These are phyloP conservation scores for Terana coerulea DNA, from an alignment of 768 basidiomycete species.

Conservation along the genomic window DNA sequence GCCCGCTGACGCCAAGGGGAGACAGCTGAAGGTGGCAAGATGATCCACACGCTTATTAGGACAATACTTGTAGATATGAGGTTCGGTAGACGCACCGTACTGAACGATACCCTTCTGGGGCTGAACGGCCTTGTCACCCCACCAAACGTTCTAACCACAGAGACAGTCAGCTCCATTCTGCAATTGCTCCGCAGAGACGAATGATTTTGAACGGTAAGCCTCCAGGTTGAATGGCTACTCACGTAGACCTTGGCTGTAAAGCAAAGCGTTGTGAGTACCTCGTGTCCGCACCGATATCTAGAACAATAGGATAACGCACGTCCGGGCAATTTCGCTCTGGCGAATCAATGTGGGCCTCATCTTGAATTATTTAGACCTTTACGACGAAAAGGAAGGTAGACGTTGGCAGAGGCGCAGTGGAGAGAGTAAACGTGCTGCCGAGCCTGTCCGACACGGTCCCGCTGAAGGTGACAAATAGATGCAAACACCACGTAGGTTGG, in stretches of 20 bases:
- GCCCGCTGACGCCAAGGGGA: conserved; percentile 82
- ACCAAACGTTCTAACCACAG: conserved; percentile 74
- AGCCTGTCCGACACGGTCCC: conserved; percentile 12
- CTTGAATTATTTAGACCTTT: conserved; percentile 16
- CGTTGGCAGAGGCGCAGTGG: conserved; percentile 8
- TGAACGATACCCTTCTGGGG: conserved; percentile 73
- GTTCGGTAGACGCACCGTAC: conserved; percentile 63
- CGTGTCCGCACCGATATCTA: no score
- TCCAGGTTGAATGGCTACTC: no score
- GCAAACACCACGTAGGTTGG: conserved; percentile 8
- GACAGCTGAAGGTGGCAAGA: conserved; percentile 45
- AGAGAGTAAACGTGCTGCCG: conserved; percentile 12
- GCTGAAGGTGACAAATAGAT: conserved; percentile 4
- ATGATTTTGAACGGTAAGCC: background rate
- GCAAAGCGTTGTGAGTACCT: no score
- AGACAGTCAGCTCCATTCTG: background rate
- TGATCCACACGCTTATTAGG: background rate
- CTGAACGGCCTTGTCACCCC: conserved; percentile 71
- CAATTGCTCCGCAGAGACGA: background rate
- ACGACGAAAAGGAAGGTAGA: background rate
- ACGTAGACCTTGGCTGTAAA: conserved; percentile 75
- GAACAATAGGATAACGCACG: conserved; percentile 57
- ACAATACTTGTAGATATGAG: background rate
- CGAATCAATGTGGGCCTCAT: conserved; percentile 66
- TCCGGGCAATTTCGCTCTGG: conserved; percentile 78